Conservation (phyloP, 805 yeast genomes). For the Saturnispora quitensis region DNA sequence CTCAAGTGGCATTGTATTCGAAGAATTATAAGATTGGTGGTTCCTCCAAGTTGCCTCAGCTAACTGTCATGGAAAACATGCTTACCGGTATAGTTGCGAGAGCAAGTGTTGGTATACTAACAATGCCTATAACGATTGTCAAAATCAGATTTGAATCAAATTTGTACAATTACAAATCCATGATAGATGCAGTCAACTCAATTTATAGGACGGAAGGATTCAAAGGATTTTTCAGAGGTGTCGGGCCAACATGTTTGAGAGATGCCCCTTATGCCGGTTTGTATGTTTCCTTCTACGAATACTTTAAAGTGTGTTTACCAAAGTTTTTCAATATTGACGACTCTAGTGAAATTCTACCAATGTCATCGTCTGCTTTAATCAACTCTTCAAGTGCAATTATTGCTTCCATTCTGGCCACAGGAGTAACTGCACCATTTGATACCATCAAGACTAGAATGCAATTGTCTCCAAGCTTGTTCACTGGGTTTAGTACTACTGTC, state of each 20-base stretch:
- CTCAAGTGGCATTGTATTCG: conserved; percentile 10
- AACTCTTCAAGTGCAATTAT: conserved; percentile 69
- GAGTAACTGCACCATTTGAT: conserved; percentile 91
- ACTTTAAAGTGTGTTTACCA: conserved; percentile 53
- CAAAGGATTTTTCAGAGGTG: conserved; percentile 76
- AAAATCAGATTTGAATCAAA: conserved; percentile 87
- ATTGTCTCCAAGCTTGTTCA: conserved; percentile 43
- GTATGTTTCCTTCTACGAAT: conserved; percentile 78
- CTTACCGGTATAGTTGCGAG: conserved; percentile 71
- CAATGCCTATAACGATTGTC: conserved; percentile 91
- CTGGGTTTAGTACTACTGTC: conserved; percentile 34
- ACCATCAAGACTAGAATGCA: conserved; percentile 90
- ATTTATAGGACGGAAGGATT: conserved; percentile 47
- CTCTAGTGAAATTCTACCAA: conserved; percentile 10
- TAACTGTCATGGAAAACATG: conserved; percentile 61
- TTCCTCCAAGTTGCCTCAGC: conserved; percentile 53
- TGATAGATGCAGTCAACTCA: conserved; percentile 49
- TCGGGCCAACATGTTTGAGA: conserved; percentile 75
- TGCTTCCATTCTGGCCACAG: conserved; percentile 74
- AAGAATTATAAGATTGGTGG: background rate
- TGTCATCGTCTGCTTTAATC: conserved; percentile 36
- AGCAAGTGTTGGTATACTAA: conserved; percentile 70
- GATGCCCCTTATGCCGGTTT: conserved; percentile 97
- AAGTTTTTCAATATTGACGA: conserved; percentile 20
- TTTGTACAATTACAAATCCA: conserved; percentile 56